Base-by-base conservation (phyloP, 176 grass and related monocot genomes). In the Aegilops bicornis region DNA sequence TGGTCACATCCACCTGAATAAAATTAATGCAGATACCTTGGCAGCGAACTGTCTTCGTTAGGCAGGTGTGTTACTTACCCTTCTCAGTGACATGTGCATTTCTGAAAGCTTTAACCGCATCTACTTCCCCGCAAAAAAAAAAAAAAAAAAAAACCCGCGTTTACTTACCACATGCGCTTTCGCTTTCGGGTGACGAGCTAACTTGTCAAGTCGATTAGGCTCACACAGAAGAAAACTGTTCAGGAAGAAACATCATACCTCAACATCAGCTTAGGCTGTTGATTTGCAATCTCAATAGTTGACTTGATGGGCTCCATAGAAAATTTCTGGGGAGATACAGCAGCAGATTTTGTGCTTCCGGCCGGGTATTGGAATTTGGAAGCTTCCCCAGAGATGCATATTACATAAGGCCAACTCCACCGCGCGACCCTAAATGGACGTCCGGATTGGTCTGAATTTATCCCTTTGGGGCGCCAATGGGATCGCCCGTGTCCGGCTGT, bases 1-100 rank as follows among this genome's bases (percentile, higher is more conserved):
- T 85, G 77, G 64, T 84, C 71, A 84, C 50, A 84, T 85, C 77
- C 45, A 91, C 85, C 73, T 83, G 73, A 91, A 90, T 59, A 19
- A 22, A 58, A 22, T 2, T 22, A 70, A 73, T 36, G 68, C 72
- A 76, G 73, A 16, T 35, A 59, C 23, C 13, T 64, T 67, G 78
- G 6, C 56, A 64, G 72, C 85, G 80, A 86, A 73, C 31, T 81
- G 66, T 47, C 22, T 90, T 33, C 80, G 79, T 79, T 82, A 29
- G 45, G 50, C 76, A 80, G 83, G 75, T 79, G 61, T 36, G 32
- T 74, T 76, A 24, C 52, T 82, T n/a, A 56, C 36, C 15, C 3
- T 43, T 45, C 20, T 7, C 31, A 1, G 35, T 22, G 69, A 81
- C 24, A 1, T 42, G 59, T n/a, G 40, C 22, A 70, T 30, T 37